Percentiles rank a stretch among this genome's conserved stretches.
phyloP scores from a whole-genome alignment of 768 basidiomycete species.

The Terana coerulea region DNA sequence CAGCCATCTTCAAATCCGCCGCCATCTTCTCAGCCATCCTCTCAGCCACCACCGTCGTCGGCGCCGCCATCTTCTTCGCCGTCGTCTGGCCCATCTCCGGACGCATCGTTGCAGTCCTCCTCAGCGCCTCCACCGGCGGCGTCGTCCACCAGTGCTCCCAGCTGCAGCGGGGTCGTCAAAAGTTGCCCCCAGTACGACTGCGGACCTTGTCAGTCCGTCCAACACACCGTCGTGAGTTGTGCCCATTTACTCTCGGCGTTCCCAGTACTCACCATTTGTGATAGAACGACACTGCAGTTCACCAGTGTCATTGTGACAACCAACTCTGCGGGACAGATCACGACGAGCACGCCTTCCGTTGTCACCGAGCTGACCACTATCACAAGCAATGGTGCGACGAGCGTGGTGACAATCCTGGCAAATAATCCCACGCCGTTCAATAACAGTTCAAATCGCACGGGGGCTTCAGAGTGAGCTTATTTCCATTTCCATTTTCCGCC shows the following conservation, averaged over 20 bases:
- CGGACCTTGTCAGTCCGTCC: conserved; percentile 5
- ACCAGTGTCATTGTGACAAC: conserved; percentile 59
- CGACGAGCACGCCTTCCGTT: conserved; percentile 48
- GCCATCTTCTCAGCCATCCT: conserved; percentile 20
- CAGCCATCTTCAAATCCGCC: conserved; percentile 17
- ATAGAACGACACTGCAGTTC: conserved; percentile 24
- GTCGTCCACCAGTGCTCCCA: conserved; percentile 18
- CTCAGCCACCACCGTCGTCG: conserved; percentile 12
- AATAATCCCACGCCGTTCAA: conserved; percentile 66
- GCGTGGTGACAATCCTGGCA: conserved; percentile 59
- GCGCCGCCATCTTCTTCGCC: conserved; percentile 12
- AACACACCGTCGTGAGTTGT: background rate
- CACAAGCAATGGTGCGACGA: conserved; percentile 49
- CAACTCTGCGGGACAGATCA: conserved; percentile 46
- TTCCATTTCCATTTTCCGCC: conserved; percentile 2
- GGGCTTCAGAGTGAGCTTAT: conserved; percentile 46
- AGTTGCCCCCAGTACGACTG: background rate
- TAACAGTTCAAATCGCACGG: conserved; percentile 38
- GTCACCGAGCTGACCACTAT: conserved; percentile 56
- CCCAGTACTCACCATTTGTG: background rate
- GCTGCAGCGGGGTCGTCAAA: background rate
- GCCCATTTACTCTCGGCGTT: conserved; percentile 1
- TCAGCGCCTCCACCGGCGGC: conserved; percentile 14
- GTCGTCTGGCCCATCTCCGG: conserved; percentile 1
- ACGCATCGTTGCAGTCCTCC: conserved; percentile 8